phyloP scores from a whole-genome alignment of 148 eudicot genomes.

The Persicaria maculosa region DNA sequence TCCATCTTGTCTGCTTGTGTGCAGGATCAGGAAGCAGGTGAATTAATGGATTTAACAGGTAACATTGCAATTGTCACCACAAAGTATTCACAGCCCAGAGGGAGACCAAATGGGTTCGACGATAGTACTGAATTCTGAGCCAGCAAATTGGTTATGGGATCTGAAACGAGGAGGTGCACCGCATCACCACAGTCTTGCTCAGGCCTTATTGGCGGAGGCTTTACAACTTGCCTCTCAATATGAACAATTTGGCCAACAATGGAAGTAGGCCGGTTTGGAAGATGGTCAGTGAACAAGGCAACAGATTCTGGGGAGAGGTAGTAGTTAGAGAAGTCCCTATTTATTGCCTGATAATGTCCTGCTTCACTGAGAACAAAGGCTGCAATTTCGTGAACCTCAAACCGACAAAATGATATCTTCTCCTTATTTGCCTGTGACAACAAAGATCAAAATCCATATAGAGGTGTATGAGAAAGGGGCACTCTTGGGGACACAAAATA shows the following conservation, averaged over 20 bases:
- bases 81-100: slow-evolving; percentile 72
- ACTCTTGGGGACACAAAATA: too few relatives aligned
- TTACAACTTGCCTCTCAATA: slow-evolving; percentile 62
- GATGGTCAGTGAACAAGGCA: slow-evolving; percentile 76
- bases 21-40: slow-evolving; percentile 81
- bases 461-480: too few relatives aligned
- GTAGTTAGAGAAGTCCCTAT: slow-evolving; percentile 65
- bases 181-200: slow-evolving; percentile 26
- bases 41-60: slow-evolving; percentile 63
- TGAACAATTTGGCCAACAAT: slow-evolving; percentile 90
- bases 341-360: slow-evolving; percentile 87
- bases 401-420: slow-evolving; percentile 69
- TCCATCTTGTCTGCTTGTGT: slow-evolving; percentile 25
- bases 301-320: slow-evolving; percentile 85
- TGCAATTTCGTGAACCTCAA: slow-evolving; percentile 86
- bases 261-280: slow-evolving; percentile 60
- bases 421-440: slow-evolving; percentile 76
- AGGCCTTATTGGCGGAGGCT: slow-evolving; percentile 24
- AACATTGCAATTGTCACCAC: slow-evolving; percentile 88
- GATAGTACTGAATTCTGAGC: slow-evolving; percentile 32
- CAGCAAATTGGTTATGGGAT: slow-evolving; percentile 28
- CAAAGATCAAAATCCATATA: not conserved
- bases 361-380: slow-evolving; percentile 76
- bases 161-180: slow-evolving; percentile 13
- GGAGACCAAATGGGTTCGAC: slow-evolving; percentile 54